phyloP scores from a whole-genome alignment of 306 rosid species.

The Prunus mume region DNA sequence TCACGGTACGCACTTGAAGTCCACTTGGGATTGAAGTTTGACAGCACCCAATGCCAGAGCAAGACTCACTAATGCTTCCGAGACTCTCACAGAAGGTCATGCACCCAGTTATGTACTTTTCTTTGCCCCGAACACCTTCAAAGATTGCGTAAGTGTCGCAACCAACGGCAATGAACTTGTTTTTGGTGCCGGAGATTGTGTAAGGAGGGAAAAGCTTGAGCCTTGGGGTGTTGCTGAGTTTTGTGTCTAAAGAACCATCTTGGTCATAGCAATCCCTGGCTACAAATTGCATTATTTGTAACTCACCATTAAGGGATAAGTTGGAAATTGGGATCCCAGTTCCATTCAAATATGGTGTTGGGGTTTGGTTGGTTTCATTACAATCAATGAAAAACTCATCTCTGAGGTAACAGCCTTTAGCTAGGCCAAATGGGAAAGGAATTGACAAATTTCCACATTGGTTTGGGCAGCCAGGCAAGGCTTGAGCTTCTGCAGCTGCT shows the following conservation, averaged over 20 bases:
- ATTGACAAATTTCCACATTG: slow-evolving; percentile 4
- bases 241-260: not conserved
- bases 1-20: not conserved
- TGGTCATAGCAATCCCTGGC: slow-evolving; percentile 13
- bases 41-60: slow-evolving; percentile 21
- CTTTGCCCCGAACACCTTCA: not conserved
- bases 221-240: not conserved
- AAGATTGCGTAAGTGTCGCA: slow-evolving; percentile 15
- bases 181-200: slow-evolving; percentile 15
- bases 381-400: slow-evolving; percentile 9
- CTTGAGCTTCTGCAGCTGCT: slow-evolving; percentile 6
- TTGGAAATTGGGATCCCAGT: not conserved
- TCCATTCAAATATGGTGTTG: not conserved
- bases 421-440: slow-evolving; percentile 29
- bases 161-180: slow-evolving; percentile 21
- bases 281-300: slow-evolving; percentile 12
- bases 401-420: slow-evolving; percentile 2
- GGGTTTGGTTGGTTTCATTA: not conserved
- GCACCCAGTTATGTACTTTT: slow-evolving; percentile 12
- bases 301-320: slow-evolving; percentile 11
- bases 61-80: slow-evolving; percentile 1
- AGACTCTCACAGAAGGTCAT: slow-evolving; percentile 7
- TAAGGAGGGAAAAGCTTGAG: not conserved
- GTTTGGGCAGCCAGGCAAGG: slow-evolving; percentile 15
- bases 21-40: slow-evolving; percentile 19